These are phyloP conservation scores for Hypsizygus marmoreus DNA, from an alignment of 768 basidiomycete genomes.

Conservation along the genomic window DNA sequence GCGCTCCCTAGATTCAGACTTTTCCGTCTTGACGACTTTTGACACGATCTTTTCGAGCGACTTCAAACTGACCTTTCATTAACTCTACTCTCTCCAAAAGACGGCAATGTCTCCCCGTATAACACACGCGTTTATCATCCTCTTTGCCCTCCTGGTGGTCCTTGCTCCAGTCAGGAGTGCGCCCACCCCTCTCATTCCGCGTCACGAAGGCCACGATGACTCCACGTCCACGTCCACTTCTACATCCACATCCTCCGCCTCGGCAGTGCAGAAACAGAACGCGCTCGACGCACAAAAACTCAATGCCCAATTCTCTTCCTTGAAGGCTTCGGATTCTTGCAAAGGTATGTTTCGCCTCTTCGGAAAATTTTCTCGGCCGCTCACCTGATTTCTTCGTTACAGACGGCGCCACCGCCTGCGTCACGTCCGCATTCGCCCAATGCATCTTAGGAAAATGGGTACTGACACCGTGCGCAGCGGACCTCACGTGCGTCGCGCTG, in stretches of 20 bases:
- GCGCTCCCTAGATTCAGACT: conserved; percentile 18
- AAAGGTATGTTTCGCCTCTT: conserved; percentile 31
- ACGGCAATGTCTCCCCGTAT: conserved; percentile 10
- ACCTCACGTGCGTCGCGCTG: conserved; percentile 46
- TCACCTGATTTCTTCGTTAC: conserved; percentile 22
- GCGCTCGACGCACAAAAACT: conserved; percentile 51
- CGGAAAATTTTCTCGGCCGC: not conserved
- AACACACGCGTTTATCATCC: conserved; percentile 10
- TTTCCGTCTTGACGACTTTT: conserved; percentile 18
- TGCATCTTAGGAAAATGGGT: conserved; percentile 43
- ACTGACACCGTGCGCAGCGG: conserved; percentile 34
- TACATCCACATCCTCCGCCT: not conserved
- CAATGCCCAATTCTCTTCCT: conserved; percentile 46
- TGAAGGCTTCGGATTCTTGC: conserved; percentile 50
- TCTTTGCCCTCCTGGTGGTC: conserved; percentile 23
- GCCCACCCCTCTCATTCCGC: conserved; percentile 28
- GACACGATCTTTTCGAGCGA: conserved; percentile 17
- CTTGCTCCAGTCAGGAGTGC: conserved; percentile 36
- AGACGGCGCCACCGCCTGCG: conserved; percentile 42
- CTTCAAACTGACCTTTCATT: not conserved
- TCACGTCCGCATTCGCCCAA: conserved; percentile 42
- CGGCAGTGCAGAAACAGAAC: conserved; percentile 35
- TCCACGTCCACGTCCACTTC: conserved; percentile 10
- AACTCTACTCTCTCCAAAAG: not conserved
- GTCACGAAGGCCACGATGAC: conserved; percentile 28